Evolutionary conservation across 306 rosid species (phyloP), one percentile per base, ranked within the genome.

Genomic region (Canavalia gladiata): DNA sequence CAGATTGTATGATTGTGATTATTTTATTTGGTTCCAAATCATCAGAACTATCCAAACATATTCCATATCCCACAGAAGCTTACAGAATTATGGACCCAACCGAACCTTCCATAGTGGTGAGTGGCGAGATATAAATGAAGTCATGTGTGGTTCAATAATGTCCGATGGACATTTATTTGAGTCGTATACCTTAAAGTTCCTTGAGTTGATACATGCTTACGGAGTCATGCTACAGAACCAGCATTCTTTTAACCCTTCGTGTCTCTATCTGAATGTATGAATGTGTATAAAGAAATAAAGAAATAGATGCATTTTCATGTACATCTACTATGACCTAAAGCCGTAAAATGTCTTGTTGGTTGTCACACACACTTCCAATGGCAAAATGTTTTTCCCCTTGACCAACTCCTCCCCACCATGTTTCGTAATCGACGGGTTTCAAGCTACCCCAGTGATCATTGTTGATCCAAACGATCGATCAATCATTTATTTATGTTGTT

Each of bases 1-100:
- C 49, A 13, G 18, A 25, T 62, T 72, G 80, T 78, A 63, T 66
- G 76, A 4, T 72, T 78, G 79, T 77, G 75, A 59, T 83, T 77
- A 77, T 42, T 71, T 83, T 72, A 77, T 59, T 67, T 79, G 81
- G 47, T 45, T 79, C 78, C 45, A 58, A 49, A 68, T 31, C 52
- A 65, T 72, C 66, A 12, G 6, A 43, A 25, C 45, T 64, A 81
- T 50, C 60, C 13, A 51, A 5, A 18, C 37, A 41, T 34, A 35
- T 37, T 12, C 65, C 54, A 33, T 47, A 82, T 75, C 43, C 54
- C 46, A 3, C 9, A 57, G 13, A 74, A 45, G 35, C 80, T 80
- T 35, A 54, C 50, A 33, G 47, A 10, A 18, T 41, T 43, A 68
- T 56, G 76, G 85, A 57, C 80, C 81, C 84, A 68, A 68, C 77